phyloP scores from a whole-genome alignment of 306 rosid species.

The Trifolium subterraneum region DNA sequence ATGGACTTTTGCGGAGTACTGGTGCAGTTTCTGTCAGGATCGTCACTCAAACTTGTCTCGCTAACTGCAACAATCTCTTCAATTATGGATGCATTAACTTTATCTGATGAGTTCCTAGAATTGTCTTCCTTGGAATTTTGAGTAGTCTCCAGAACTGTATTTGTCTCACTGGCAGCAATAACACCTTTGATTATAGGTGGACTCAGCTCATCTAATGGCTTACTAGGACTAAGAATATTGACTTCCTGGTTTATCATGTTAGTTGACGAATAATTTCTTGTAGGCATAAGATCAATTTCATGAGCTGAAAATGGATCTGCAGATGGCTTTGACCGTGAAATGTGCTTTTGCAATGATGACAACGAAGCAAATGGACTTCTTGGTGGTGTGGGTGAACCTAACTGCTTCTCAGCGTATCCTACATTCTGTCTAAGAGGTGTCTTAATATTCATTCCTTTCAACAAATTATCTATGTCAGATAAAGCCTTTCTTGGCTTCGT shows the following conservation, averaged over 20 bases:
- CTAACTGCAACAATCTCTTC: constrained; percentile 40
- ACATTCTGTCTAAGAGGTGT: constrained; percentile 47
- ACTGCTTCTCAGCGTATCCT: constrained; percentile 46
- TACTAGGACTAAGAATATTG: constrained; percentile 45
- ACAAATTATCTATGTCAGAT: constrained; percentile 50
- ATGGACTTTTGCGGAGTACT: too few species aligned
- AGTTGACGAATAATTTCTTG: constrained; percentile 41
- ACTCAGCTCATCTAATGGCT: constrained; percentile 44
- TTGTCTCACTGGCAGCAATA: constrained; percentile 32
- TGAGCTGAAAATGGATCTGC: constrained; percentile 66
- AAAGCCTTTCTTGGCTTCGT: constrained; percentile 59
- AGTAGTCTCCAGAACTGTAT: constrained; percentile 37
- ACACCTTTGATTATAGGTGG: constrained; percentile 35
- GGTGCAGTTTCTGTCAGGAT: too few species aligned
- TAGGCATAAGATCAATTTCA: constrained; percentile 48
- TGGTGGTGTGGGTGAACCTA: constrained; percentile 73
- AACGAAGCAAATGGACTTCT: constrained; percentile 70
- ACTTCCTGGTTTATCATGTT: constrained; percentile 29
- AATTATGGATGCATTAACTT: constrained; percentile 35
- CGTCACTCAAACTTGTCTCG: constrained; percentile 19
- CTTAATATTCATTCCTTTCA: constrained; percentile 46
- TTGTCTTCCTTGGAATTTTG: constrained; percentile 40
- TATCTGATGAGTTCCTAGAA: constrained; percentile 33
- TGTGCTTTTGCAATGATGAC: constrained; percentile 52
- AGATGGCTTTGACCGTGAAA: constrained; percentile 56